Evolutionary conservation across 768 basidiomycete genomes (phyloP).

Genomic region (Trametes gibbosa): DNA sequence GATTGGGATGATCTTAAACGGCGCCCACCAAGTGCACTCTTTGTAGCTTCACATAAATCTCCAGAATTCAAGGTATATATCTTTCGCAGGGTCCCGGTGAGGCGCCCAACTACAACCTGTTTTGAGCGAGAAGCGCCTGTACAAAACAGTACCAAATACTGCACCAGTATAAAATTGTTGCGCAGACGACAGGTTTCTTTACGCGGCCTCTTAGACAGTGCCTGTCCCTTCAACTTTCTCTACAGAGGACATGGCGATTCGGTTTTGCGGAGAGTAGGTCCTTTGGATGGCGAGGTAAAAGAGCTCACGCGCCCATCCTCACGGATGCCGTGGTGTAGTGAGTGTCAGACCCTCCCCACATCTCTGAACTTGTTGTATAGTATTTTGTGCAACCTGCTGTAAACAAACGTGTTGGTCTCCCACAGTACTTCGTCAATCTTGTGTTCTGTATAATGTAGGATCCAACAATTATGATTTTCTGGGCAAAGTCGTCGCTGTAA

Average conservation of each 20-base stretch:
- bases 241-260: slow-evolving; percentile 64
- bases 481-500: too few species aligned
- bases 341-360: slow-evolving; percentile 66
- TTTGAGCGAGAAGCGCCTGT: not conserved
- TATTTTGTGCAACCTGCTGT: too few species aligned
- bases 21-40: too few species aligned
- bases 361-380: slow-evolving; percentile 2
- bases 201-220: slow-evolving; percentile 75
- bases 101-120: too few species aligned
- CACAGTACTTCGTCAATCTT: too few species aligned
- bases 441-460: too few species aligned
- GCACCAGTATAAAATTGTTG: slow-evolving; percentile 18
- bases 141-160: slow-evolving; percentile 20
- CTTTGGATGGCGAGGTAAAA: slow-evolving; percentile 44
- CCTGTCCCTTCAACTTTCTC: slow-evolving; percentile 45
- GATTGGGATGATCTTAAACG: too few species aligned
- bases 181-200: slow-evolving; percentile 6
- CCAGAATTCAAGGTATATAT: too few species aligned
- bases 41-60: too few species aligned
- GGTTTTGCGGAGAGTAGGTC: slow-evolving; percentile 58
- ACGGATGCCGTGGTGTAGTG: slow-evolving; percentile 43
- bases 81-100: too few species aligned
- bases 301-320: slow-evolving; percentile 50
- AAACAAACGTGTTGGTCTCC: too few species aligned
- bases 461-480: too few species aligned